These are phyloP conservation scores for Coemansia sp. DNA, from an alignment of 192 early-diverging fungal genomes.

Conservation along the genomic window DNA sequence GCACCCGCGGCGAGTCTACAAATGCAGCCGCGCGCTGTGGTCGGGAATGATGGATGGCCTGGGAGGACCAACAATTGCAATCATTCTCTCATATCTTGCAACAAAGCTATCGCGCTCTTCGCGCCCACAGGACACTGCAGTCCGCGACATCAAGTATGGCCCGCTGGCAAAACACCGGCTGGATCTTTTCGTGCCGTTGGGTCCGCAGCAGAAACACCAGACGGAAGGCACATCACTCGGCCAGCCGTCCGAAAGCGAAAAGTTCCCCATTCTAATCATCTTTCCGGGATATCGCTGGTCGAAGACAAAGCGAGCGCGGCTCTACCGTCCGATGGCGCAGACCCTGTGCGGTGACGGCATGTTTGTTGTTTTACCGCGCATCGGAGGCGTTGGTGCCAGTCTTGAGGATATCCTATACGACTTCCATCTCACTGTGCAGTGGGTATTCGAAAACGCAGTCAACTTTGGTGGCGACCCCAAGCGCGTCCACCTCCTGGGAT, in stretches of 20 bases:
- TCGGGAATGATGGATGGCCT: conserved; percentile 52
- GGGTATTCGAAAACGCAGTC: conserved; percentile 48
- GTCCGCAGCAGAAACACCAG: conserved; percentile 20
- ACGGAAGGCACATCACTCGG: background rate
- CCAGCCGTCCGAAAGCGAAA: conserved; percentile 1
- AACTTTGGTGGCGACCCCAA: conserved; percentile 51
- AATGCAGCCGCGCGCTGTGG: conserved; percentile 50
- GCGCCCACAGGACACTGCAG: conserved; percentile 47
- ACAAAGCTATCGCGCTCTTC: conserved; percentile 46
- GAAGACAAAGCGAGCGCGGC: conserved; percentile 46
- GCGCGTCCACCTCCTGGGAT: conserved; percentile 48
- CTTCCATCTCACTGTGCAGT: conserved; percentile 51
- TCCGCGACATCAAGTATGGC: conserved; percentile 55
- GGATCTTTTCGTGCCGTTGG: conserved; percentile 51
- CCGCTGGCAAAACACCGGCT: conserved; percentile 50
- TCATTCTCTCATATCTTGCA: conserved; percentile 41
- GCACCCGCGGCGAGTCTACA: conserved; percentile 44
- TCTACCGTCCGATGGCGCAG: conserved; percentile 57
- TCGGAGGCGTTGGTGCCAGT: conserved; percentile 34
- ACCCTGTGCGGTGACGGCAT: conserved; percentile 52
- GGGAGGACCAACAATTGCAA: conserved; percentile 46
- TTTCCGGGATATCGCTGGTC: conserved; percentile 53
- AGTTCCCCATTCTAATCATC: conserved; percentile 39
- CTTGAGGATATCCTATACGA: conserved; percentile 41
- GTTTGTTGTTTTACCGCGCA: conserved; percentile 53